Conservation (phyloP, 768 basidiomycete genomes). For the Dictyophora rubrovolvata region DNA sequence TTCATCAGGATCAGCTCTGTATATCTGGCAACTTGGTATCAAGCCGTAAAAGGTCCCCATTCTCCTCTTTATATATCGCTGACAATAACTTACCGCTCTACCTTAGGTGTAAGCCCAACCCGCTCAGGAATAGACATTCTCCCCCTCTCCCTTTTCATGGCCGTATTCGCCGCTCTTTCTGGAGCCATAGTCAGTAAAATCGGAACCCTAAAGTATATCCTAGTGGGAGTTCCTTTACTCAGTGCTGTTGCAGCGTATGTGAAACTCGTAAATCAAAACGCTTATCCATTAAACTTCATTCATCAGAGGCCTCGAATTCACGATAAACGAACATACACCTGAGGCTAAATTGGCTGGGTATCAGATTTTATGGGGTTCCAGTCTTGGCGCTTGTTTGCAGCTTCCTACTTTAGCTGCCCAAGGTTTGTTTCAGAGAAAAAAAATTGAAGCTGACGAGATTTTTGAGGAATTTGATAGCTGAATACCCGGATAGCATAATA, state of each 20-base stretch:
- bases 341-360: not conserved
- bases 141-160: conserved; percentile 1
- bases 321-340: conserved; percentile 3
- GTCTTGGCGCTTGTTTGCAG: conserved; percentile 1
- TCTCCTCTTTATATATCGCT: not conserved
- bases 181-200: conserved; percentile 1
- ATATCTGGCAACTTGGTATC: conserved; percentile 10
- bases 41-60: conserved; percentile 5
- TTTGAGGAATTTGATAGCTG: not conserved
- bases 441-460: not conserved
- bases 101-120: conserved; percentile 2
- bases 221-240: not conserved
- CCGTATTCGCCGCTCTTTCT: not conserved
- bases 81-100: not conserved
- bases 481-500: not conserved
- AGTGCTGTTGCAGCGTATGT: not conserved
- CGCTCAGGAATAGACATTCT: conserved; percentile 4
- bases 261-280: not conserved
- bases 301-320: conserved; percentile 2
- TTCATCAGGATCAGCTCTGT: not conserved
- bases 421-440: not conserved
- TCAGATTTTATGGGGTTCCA: conserved; percentile 5
- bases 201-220: not conserved
- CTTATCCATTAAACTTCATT: not conserved
- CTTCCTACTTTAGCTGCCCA: conserved; percentile 2